phyloP scores from a whole-genome alignment of 2,329 filamentous ascomycete species.

The Myriosclerotinia duriaeana region DNA sequence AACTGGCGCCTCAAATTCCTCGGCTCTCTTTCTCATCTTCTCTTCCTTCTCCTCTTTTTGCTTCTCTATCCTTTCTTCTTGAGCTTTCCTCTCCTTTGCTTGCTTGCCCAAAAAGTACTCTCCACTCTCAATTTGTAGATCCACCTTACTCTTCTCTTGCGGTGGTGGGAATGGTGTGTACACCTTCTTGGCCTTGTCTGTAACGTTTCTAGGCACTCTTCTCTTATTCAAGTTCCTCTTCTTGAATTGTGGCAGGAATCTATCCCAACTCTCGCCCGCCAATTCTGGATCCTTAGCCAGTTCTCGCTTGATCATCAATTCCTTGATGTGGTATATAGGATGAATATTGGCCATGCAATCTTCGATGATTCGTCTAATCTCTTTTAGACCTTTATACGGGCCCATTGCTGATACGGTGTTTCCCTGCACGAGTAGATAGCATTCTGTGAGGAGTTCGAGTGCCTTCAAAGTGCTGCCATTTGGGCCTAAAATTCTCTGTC shows the following conservation, averaged over 20 bases:
- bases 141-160: constrained; percentile 98
- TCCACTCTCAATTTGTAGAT: constrained; percentile 94
- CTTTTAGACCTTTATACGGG: constrained; percentile 87
- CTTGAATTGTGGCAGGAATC: constrained; percentile 97
- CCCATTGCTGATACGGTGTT: constrained; percentile 95
- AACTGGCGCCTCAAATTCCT: constrained; percentile 83
- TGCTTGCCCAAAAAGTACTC: constrained; percentile 95
- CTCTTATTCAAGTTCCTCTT: constrained; percentile 85
- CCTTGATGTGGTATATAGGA: constrained; percentile 89
- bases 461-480: constrained; percentile 92
- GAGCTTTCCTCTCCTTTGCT: constrained; percentile 79
- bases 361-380: constrained; percentile 82
- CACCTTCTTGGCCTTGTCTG: constrained; percentile 87
- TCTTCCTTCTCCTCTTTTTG: constrained; percentile 86
- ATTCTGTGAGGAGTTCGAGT: constrained; percentile 84
- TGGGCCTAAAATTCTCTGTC: constrained; percentile 88
- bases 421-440: constrained; percentile 93
- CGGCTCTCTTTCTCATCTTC: constrained; percentile 79
- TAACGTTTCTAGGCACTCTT: constrained; percentile 77
- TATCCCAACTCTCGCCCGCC: constrained; percentile 87
- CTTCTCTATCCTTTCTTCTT: constrained; percentile 78
- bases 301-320: constrained; percentile 91
- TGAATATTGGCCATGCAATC: constrained; percentile 97
- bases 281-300: constrained; percentile 85
- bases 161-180: constrained; percentile 98